Evolutionary conservation across 139 green algal genomes (phyloP).

Genomic region (Chlamydomonas sp.): DNA sequence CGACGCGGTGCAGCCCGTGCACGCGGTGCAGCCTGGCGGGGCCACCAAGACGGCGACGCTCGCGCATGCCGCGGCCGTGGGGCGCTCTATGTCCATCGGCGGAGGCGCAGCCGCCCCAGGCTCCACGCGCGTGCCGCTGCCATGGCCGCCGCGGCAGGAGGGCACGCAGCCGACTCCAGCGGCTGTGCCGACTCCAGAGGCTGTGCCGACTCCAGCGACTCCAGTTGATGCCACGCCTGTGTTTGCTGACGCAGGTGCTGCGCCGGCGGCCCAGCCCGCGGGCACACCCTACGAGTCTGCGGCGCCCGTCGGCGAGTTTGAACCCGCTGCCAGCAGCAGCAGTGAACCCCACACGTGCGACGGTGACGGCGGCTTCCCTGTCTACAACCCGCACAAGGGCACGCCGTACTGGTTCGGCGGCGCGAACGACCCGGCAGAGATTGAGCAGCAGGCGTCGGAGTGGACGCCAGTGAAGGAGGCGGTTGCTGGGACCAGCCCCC

Average conservation of each 20-base stretch:
- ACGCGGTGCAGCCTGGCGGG: neutral
- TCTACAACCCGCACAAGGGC: slow-evolving; percentile 6
- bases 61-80: neutral
- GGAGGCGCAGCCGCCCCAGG: no score
- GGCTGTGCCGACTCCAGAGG: neutral
- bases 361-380: neutral
- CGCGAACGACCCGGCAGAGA: neutral
- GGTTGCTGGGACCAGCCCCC: neutral
- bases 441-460: no score
- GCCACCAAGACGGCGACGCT: neutral
- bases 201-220: neutral
- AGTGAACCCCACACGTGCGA: neutral
- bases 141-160: neutral
- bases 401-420: slow-evolving; percentile 10
- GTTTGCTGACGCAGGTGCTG: neutral
- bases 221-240: neutral
- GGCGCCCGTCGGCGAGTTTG: neutral
- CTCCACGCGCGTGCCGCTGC: neutral
- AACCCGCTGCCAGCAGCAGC: neutral
- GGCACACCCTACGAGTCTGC: neutral
- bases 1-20: neutral
- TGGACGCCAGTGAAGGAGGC: no score
- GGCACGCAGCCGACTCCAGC: no score
- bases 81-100: no score
- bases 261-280: neutral